These are phyloP conservation scores for Epichloe typhina DNA, from an alignment of 2,329 filamentous ascomycete genomes.

Conservation along the genomic window DNA sequence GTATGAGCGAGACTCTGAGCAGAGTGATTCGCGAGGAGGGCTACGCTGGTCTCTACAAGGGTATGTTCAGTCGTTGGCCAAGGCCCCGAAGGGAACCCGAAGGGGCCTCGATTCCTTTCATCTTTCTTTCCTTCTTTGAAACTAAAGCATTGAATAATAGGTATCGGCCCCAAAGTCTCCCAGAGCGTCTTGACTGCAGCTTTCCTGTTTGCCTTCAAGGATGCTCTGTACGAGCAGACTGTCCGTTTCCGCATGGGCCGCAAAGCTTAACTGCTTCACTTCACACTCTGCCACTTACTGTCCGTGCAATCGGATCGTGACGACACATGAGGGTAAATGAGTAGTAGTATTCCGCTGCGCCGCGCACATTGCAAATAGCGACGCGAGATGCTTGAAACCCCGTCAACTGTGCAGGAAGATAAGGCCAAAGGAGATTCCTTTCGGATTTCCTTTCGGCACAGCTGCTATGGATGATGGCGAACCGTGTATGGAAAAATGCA, in stretches of 20 bases:
- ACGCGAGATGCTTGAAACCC: no score
- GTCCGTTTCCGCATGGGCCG: constrained; percentile 46
- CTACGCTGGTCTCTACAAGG: constrained; percentile 85
- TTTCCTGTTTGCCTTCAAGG: constrained; percentile 96
- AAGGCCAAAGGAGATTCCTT: neutral
- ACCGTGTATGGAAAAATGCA: neutral
- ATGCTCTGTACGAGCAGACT: constrained; percentile 79
- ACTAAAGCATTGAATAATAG: constrained; percentile 29
- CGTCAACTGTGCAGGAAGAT: neutral
- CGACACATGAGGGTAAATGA: neutral
- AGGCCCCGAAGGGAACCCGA: neutral
- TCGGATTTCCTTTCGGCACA: neutral
- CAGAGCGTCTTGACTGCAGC: constrained; percentile 95
- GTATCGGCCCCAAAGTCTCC: constrained; percentile 89
- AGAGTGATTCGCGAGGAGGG: constrained; percentile 80
- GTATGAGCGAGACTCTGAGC: constrained; percentile 63
- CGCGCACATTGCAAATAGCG: neutral
- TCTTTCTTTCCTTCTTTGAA: neutral
- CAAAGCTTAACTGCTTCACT: neutral
- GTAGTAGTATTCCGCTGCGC: neutral
- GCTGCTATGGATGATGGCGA: neutral
- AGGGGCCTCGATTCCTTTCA: neutral
- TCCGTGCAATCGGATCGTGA: neutral
- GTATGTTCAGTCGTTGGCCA: constrained; percentile 28
- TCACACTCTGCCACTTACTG: neutral